phyloP scores from a whole-genome alignment of 129 eudicot species.

The Flaveria trinervia region DNA sequence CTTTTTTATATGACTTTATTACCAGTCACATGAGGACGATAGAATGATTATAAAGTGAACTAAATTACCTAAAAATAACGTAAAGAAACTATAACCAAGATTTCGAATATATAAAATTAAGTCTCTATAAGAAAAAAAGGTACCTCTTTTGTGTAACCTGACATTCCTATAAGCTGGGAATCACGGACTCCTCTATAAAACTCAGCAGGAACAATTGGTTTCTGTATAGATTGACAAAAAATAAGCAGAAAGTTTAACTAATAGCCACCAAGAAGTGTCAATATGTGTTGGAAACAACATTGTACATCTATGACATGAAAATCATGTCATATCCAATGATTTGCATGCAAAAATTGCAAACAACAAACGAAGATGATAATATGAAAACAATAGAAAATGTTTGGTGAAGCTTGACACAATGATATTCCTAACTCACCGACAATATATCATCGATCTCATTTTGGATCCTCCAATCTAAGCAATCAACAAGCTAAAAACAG shows the following conservation, averaged over 20 bases:
- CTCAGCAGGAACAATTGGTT: constrained; percentile 78
- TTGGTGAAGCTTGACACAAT: constrained; percentile 8
- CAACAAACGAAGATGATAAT: constrained; percentile 11
- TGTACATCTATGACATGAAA: background rate
- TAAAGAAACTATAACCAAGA: constrained; percentile 5
- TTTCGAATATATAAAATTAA: background rate
- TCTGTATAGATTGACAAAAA: constrained; percentile 49
- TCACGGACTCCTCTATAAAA: constrained; percentile 83
- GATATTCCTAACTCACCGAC: constrained; percentile 58
- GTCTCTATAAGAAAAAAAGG: background rate
- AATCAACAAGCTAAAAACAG: constrained; percentile 68
- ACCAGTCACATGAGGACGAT: background rate
- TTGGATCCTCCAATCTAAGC: constrained; percentile 90
- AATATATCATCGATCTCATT: constrained; percentile 82
- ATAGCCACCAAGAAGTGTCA: background rate
- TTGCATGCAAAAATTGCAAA: constrained; percentile 10
- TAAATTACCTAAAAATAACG: background rate
- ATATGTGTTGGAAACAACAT: background rate
- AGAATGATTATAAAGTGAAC: background rate
- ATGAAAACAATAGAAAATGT: constrained; percentile 1
- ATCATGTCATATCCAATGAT: background rate
- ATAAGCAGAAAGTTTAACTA: constrained; percentile 11
- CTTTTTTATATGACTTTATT: background rate
- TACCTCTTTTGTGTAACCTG: constrained; percentile 96
- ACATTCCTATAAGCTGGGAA: constrained; percentile 88